Conservation (phyloP, 2,329 filamentous ascomycete species). For the Stagonosporopsis vannaccii region DNA sequence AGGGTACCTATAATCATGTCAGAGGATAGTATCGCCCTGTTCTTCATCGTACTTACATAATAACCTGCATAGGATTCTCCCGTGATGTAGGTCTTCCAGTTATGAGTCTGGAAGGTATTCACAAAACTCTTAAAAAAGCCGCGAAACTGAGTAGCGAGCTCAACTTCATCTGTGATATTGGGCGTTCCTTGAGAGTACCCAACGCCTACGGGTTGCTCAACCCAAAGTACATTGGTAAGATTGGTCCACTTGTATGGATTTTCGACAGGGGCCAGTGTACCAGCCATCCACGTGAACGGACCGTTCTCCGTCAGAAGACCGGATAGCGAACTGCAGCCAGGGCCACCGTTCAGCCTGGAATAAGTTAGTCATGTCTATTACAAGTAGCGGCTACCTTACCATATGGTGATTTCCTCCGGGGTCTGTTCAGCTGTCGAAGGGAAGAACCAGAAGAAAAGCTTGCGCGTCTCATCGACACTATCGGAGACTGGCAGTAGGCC, state of each 20-base stretch:
- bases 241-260: constrained; percentile 75
- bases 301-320: constrained; percentile 81
- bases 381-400: constrained; percentile 28
- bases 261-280: constrained; percentile 68
- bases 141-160: constrained; percentile 56
- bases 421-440: constrained; percentile 61
- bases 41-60: not conserved
- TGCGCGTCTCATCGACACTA: constrained; percentile 56
- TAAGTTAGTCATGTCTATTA: constrained; percentile 1
- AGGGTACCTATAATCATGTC: constrained; percentile 55
- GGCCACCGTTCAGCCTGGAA: constrained; percentile 48
- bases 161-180: constrained; percentile 57
- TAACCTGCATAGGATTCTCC: constrained; percentile 64
- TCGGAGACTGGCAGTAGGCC: constrained; percentile 66
- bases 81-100: constrained; percentile 62
- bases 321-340: constrained; percentile 63
- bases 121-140: constrained; percentile 64
- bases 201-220: constrained; percentile 59
- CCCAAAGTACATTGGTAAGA: constrained; percentile 52
- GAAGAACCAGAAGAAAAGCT: constrained; percentile 72
- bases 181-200: constrained; percentile 54
- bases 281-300: constrained; percentile 64
- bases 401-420: constrained; percentile 68
- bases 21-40: not conserved
- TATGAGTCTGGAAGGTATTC: constrained; percentile 61